phyloP scores from a whole-genome alignment of 1,284 basidiomycete species.

The Hypsizygus ulmarius region DNA sequence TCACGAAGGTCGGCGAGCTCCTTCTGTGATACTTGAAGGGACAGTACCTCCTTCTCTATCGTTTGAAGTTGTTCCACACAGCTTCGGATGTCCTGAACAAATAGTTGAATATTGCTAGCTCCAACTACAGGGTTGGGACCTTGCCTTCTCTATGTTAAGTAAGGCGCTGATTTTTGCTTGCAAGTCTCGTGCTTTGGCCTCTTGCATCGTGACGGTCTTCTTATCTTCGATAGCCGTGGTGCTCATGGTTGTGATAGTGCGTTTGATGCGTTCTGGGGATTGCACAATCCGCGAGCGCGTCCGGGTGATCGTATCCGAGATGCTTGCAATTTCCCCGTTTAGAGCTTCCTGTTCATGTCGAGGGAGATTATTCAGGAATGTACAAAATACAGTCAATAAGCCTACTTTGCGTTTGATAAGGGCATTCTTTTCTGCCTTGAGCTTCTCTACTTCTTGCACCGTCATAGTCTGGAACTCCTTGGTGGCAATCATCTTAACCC shows the following conservation, averaged over 20 bases:
- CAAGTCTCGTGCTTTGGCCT: slow-evolving; percentile 73
- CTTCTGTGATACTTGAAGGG: slow-evolving; percentile 62
- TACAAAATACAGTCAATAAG: neutral
- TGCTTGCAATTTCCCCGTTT: slow-evolving; percentile 52
- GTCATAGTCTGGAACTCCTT: slow-evolving; percentile 63
- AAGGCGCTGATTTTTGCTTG: slow-evolving; percentile 71
- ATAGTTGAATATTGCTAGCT: neutral
- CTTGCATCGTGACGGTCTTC: slow-evolving; percentile 55
- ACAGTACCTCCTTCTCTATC: slow-evolving; percentile 65
- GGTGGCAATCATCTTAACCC: slow-evolving; percentile 61
- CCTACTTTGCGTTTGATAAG: slow-evolving; percentile 55
- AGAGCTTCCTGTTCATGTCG: slow-evolving; percentile 48
- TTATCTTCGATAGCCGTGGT: slow-evolving; percentile 59
- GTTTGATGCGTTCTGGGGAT: slow-evolving; percentile 82
- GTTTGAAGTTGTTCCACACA: slow-evolving; percentile 70
- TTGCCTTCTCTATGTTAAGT: slow-evolving; percentile 71
- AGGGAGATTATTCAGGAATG: neutral
- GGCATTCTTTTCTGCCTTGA: slow-evolving; percentile 65
- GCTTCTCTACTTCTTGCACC: slow-evolving; percentile 57
- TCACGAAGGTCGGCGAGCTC: slow-evolving; percentile 62
- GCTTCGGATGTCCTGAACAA: slow-evolving; percentile 57
- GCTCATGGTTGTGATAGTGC: slow-evolving; percentile 74
- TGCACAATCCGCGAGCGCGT: slow-evolving; percentile 77
- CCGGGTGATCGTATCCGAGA: slow-evolving; percentile 57
- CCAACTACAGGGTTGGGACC: slow-evolving; percentile 1